Evolutionary conservation across 225 moss, liverwort and hornwort species (phyloP), one percentile per base, ranked within the genome.

Genomic region (Polytrichum formosum): DNA sequence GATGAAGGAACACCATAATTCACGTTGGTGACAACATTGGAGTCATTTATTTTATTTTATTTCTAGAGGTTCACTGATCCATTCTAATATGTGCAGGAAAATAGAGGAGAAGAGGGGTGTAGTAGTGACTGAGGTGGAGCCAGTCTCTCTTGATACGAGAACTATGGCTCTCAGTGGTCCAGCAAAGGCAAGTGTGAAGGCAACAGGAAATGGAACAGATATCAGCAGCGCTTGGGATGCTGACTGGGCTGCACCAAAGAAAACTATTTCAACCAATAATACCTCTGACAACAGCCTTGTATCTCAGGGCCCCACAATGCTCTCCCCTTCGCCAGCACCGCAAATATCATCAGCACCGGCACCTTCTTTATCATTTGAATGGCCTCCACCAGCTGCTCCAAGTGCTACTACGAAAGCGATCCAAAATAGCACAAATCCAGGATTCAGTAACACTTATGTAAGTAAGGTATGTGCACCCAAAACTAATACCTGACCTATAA

Each of bases 41-140:
- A 46, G 16, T 37, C 46, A 46, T 16, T 46, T 46, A 26, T 26
- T 46, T 7, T 13, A 0, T 35, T 9, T 35, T 9, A 0, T 9
- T 35, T 9, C 6, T 46, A 46, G 46, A 46, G 3, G 46, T 16
- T 46, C 13, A 16, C 46, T 46, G 46, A 46, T 46, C 46, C 46
- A 13, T 16, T 33, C 27, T 54, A 16, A n/a, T 46, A 22, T 67
- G 35, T 69, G 78, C 96, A 96, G 96, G 72, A 96, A 93, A 83
- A 79, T 96, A 72, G 96, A 96, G 84, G 96, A 90, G 75, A 96
- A 93, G 75, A 88, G 96, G 69, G 96, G 96, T 53, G 85, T 96
- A 73, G 86, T 87, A 58, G 93, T 96, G 9, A 90, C 77, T 69
- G 96, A 90, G 71, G 93, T 89, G 26, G 96, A 96, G 76, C 96